Base-by-base conservation (phyloP, 2,329 filamentous ascomycete genomes). In the Colletotrichum phormii region DNA sequence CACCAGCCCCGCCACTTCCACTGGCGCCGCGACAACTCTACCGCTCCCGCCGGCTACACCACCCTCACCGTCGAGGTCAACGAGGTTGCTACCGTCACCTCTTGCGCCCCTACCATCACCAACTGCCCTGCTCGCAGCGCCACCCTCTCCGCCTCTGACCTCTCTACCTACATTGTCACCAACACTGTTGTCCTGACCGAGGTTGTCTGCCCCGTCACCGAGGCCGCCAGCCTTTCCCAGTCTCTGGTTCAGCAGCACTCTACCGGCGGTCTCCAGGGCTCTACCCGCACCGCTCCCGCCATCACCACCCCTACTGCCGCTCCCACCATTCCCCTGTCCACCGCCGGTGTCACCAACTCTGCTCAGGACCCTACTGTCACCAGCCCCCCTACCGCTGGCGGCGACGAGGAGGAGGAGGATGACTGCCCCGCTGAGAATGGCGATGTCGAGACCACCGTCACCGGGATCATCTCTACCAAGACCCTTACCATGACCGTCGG, bases 41-140 rank as follows among this genome's bases (percentile, higher is more conserved):
- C 75, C 71, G 70, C 69, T 35, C 51, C 72, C 22, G 67, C 71
- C 68, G 77, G 75, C 67, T 71, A 79, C 76, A 85, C 84, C 65
- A 86, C 85, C 49, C 75, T 85, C 72, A 85, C 88, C 76, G 84
- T 90, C 82, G 85, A 86, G 83, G 82, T 85, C 79, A 90, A 88
- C 71, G 82, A 88, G 79, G 81, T 89, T 75, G 82, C 87, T 74
- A 91, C 89, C 80, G 84, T 90, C 81, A 90, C 86, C 77, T 89
- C 87, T 71, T 91, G 89, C 79, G 87, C 84, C 74, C 83, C 89
- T 68, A 88, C 86, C 69, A 85, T 89, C 79, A 89, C 88, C 81
- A 83, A 90, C 89, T 91, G 89, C 82, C 84, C 84, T 67, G 78
- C 80, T 26, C 81, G 76, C 64, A 77, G 82, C 64, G 79, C 79